Evolutionary conservation across 805 yeast genomes (phyloP).

Genomic region (Saturnispora dispora): DNA sequence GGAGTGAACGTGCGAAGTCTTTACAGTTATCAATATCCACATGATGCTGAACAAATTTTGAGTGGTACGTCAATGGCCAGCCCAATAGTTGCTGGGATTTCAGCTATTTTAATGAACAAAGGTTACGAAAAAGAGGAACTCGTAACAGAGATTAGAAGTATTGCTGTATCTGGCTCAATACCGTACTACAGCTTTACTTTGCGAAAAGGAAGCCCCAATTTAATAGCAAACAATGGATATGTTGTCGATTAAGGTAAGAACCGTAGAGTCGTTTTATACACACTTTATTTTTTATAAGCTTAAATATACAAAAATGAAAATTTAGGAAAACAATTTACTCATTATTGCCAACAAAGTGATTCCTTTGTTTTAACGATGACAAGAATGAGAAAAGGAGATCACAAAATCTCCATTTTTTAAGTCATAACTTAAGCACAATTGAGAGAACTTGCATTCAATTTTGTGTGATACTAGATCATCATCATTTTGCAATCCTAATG

Average conservation of each 20-base stretch:
- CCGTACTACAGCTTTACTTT: constrained; percentile 35
- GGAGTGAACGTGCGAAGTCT: constrained; percentile 64
- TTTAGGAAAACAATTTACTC: background rate
- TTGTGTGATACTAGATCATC: constrained; percentile 4
- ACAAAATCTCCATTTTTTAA: constrained; percentile 21
- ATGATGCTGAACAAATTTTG: constrained; percentile 27
- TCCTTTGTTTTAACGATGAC: constrained; percentile 13
- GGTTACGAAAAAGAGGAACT: constrained; percentile 40
- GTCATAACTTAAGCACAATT: constrained; percentile 22
- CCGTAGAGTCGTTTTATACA: background rate
- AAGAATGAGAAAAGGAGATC: constrained; percentile 25
- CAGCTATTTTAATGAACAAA: constrained; percentile 43
- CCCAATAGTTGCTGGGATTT: constrained; percentile 63
- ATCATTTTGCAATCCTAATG: constrained; percentile 10
- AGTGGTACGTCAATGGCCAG: constrained; percentile 83
- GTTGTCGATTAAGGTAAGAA: background rate
- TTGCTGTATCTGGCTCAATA: constrained; percentile 41
- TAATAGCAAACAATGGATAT: constrained; percentile 32
- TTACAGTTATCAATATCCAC: constrained; percentile 13
- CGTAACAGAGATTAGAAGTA: constrained; percentile 32
- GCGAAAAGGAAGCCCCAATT: constrained; percentile 52
- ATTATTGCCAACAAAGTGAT: background rate
- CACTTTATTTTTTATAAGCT: background rate
- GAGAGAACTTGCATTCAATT: constrained; percentile 22
- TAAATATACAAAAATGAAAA: background rate